Conservation (phyloP, 768 basidiomycete species). For the Tricholoma hemisulphureum region DNA sequence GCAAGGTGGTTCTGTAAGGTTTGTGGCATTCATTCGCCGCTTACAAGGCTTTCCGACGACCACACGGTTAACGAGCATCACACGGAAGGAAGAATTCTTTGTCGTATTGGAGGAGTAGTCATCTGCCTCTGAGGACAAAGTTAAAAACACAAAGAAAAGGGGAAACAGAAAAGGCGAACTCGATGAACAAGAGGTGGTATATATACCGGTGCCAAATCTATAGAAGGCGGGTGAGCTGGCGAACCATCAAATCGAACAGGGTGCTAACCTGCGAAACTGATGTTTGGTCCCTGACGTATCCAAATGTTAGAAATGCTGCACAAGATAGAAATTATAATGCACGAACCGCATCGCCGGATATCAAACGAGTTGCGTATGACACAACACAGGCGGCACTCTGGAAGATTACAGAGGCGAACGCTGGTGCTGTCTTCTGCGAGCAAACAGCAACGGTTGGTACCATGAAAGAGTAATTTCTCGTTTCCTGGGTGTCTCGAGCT, state of each 20-base stretch:
- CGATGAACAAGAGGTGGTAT: conserved; percentile 64
- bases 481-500: conserved; percentile 35
- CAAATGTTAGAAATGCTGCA: neutral
- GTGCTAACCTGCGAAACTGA: conserved; percentile 48
- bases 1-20: conserved; percentile 48
- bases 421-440: conserved; percentile 52
- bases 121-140: conserved; percentile 52
- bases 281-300: conserved; percentile 48
- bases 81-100: conserved; percentile 42
- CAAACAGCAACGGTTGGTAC: conserved; percentile 58
- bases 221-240: neutral
- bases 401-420: conserved; percentile 46
- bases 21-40: conserved; percentile 46
- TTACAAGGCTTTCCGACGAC: conserved; percentile 59
- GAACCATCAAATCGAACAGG: neutral
- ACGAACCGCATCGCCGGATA: conserved; percentile 54
- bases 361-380: conserved; percentile 62
- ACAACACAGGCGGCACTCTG: conserved; percentile 54
- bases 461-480: conserved; percentile 65
- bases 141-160: neutral
- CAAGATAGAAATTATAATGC: neutral
- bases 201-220: conserved; percentile 71
- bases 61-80: conserved; percentile 58
- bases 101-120: conserved; percentile 53
- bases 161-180: conserved; percentile 38